Evolutionary conservation across 73 alveolate genomes (phyloP).

Genomic region (Urostyla sp.): DNA sequence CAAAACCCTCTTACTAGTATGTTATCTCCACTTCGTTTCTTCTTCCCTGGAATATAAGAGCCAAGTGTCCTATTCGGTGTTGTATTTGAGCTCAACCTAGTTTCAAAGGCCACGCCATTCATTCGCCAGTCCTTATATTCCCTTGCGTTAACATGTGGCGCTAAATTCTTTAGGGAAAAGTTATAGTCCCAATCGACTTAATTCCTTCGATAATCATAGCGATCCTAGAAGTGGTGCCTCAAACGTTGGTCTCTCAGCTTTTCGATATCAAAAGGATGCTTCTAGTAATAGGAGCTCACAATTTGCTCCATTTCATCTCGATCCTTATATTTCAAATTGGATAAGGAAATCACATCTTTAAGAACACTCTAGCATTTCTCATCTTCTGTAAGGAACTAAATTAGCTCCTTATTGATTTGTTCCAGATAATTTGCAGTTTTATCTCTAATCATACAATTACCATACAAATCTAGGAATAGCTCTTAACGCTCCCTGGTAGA

Average conservation of each 20-base stretch:
- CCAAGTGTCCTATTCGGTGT: conserved; percentile 96
- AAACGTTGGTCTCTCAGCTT: conserved; percentile 91
- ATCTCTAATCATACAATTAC: conserved; percentile 91
- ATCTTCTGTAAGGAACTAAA: conserved; percentile 88
- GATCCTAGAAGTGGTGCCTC: conserved; percentile 87
- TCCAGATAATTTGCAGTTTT: conserved; percentile 90
- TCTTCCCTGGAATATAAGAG: conserved; percentile 95
- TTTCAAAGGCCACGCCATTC: conserved; percentile 98
- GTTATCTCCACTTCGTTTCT: conserved; percentile 92
- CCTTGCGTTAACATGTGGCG: conserved; percentile 77
- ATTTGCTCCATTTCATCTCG: conserved; percentile 95
- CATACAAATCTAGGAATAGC: conserved; percentile 94
- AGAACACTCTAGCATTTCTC: conserved; percentile 77
- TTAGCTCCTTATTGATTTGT: conserved; percentile 75
- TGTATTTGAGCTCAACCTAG: conserved; percentile 90
- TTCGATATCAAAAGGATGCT: conserved; percentile 90
- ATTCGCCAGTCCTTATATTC: conserved; percentile 96
- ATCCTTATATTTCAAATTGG: conserved; percentile 87
- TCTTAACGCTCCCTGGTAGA: conserved; percentile 92
- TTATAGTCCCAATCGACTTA: conserved; percentile 96
- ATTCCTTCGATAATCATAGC: conserved; percentile 95
- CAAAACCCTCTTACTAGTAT: conserved; percentile 98
- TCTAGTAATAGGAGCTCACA: conserved; percentile 72
- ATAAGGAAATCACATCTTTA: conserved; percentile 78
- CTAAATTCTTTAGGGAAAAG: conserved; percentile 56